A percentile compares a stretch with the other conserved stretches of the same genome.
Evolutionary conservation across 441 rosid species (phyloP).

Genomic region (Arabidopsis lyrata): DNA sequence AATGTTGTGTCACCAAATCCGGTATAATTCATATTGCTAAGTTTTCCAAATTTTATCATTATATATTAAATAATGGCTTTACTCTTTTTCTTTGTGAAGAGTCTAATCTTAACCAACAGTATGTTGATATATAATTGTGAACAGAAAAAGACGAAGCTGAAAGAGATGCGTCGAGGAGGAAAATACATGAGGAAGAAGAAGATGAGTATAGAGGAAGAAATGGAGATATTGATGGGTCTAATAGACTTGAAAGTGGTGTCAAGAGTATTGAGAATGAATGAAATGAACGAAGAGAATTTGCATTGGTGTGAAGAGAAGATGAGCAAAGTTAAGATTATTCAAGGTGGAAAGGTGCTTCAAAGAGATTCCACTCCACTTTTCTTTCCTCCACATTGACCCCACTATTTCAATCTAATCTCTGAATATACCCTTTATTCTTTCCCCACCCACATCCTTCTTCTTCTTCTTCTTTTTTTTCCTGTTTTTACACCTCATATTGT

Average conservation of each 20-base stretch:
- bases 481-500: conserved; percentile 38
- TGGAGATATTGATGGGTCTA: conserved; percentile 87
- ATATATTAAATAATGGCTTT: not conserved
- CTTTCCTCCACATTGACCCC: conserved; percentile 88
- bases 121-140: not conserved
- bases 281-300: conserved; percentile 70
- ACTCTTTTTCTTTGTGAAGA: not conserved
- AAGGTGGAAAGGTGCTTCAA: conserved; percentile 71
- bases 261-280: conserved; percentile 81
- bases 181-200: conserved; percentile 80
- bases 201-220: conserved; percentile 73
- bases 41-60: not conserved
- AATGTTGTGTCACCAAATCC: not conserved
- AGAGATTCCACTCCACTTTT: conserved; percentile 91
- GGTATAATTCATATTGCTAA: not conserved
- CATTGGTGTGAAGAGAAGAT: conserved; percentile 98
- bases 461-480: not conserved
- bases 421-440: conserved; percentile 54
- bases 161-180: conserved; percentile 68
- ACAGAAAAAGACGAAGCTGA: conserved; percentile 84
- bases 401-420: conserved; percentile 47
- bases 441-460: conserved; percentile 30
- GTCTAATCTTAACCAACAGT: not conserved
- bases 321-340: conserved; percentile 78
- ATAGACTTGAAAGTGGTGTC: conserved; percentile 91